Evolutionary conservation across 495 filamentous ascomycete genomes (phyloP).

Genomic region (Amniculicola lignicola): DNA sequence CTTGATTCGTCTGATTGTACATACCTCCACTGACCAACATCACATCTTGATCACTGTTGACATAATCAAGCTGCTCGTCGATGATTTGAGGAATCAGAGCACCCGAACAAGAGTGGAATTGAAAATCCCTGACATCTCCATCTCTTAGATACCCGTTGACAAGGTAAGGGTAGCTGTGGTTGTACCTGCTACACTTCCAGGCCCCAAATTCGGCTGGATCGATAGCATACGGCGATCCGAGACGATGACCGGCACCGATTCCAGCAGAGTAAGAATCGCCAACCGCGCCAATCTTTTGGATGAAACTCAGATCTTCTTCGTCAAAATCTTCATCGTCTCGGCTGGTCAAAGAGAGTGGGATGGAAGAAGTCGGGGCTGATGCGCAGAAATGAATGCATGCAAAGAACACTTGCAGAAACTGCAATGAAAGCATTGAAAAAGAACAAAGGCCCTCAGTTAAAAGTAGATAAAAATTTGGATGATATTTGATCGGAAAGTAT

Average conservation of each 20-base stretch:
- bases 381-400: not conserved
- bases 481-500: not conserved
- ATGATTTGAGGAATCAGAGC: not conserved
- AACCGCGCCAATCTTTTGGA: not conserved
- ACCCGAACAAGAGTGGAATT: not conserved
- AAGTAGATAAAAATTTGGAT: not conserved
- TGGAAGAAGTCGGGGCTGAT: not conserved
- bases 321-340: not conserved
- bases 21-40: not conserved
- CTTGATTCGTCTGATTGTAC: not conserved
- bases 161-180: not conserved
- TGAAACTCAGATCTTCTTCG: not conserved
- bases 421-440: not conserved
- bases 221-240: not conserved
- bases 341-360: not conserved
- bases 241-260: not conserved
- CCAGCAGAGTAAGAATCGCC: slow-evolving; percentile 2
- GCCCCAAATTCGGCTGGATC: not conserved
- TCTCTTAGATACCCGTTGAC: not conserved
- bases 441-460: not conserved
- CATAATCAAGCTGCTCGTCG: not conserved
- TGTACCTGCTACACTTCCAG: not conserved
- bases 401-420: not conserved
- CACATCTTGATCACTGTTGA: not conserved
- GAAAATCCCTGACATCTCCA: not conserved